These are phyloP conservation scores for Penicillium alfredii DNA, from an alignment of 495 filamentous ascomycete species.

Conservation along the genomic window DNA sequence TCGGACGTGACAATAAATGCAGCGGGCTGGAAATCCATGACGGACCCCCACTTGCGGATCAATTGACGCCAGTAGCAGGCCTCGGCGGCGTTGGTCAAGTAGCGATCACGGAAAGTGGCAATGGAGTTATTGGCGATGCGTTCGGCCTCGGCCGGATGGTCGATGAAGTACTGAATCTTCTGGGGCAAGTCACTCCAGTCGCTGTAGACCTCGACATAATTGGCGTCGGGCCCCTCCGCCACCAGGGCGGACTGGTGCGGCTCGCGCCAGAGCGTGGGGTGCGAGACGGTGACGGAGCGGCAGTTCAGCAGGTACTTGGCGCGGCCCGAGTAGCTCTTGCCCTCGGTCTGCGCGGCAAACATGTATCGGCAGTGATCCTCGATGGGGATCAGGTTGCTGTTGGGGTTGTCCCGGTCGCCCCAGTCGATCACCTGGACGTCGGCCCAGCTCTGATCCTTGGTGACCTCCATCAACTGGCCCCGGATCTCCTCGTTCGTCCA, in stretches of 20 bases:
- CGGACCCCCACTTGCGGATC: conserved; percentile 42
- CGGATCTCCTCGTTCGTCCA: conserved; percentile 36
- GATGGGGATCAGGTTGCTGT: too few relatives aligned
- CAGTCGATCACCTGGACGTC: conserved; percentile 47
- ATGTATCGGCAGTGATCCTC: conserved; percentile 57
- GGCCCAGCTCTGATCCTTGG: conserved; percentile 44
- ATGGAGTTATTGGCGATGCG: conserved; percentile 51
- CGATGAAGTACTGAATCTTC: conserved; percentile 47
- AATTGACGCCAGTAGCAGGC: conserved; percentile 56
- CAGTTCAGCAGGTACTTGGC: conserved; percentile 58
- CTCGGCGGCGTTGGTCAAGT: conserved; percentile 55
- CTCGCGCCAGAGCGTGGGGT: conserved; percentile 36
- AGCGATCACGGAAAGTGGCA: conserved; percentile 50
- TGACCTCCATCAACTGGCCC: conserved; percentile 40
- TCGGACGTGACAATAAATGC: too few relatives aligned
- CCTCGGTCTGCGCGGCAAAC: conserved; percentile 55
- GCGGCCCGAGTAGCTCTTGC: conserved; percentile 50
- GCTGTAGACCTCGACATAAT: conserved; percentile 50
- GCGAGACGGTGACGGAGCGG: conserved; percentile 49
- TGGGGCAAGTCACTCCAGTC: conserved; percentile 51
- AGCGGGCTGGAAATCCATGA: conserved; percentile 40
- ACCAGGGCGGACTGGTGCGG: conserved; percentile 35
- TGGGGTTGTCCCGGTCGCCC: conserved; percentile 32
- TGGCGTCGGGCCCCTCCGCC: conserved; percentile 49
- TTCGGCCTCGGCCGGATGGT: conserved; percentile 44